These are phyloP conservation scores for Trametes villosa DNA, from an alignment of 768 basidiomycete genomes.

Conservation along the genomic window DNA sequence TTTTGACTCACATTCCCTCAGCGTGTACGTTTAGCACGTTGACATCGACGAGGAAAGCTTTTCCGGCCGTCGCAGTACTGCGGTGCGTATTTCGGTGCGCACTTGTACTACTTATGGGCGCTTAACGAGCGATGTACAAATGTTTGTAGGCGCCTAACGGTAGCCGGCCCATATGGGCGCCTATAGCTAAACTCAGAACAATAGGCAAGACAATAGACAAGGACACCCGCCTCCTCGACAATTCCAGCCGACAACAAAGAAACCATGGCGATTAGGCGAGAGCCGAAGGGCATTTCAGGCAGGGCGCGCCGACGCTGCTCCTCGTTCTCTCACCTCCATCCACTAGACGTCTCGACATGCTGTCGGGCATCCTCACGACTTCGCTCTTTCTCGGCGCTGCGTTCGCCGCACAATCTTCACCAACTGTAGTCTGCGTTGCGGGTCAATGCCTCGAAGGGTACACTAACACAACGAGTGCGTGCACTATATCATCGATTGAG, in stretches of 20 bases:
- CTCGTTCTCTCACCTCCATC: conserved; percentile 16
- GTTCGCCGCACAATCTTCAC: conserved; percentile 52
- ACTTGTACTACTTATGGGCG: neutral
- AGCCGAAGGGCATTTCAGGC: conserved; percentile 24
- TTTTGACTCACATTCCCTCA: too few relatives aligned
- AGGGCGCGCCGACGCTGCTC: conserved; percentile 2
- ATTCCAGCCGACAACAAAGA: conserved; percentile 27
- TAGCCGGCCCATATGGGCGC: conserved; percentile 6
- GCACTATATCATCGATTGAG: conserved; percentile 21
- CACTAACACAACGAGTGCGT: conserved; percentile 72
- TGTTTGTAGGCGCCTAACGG: conserved; percentile 3
- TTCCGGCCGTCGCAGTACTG: too few relatives aligned
- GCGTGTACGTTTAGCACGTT: too few relatives aligned
- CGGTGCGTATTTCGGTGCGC: too few relatives aligned
- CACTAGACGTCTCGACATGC: conserved; percentile 39
- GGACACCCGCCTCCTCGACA: conserved; percentile 6
- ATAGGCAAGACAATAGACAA: conserved; percentile 21
- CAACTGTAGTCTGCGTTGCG: conserved; percentile 79
- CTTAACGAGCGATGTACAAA: neutral
- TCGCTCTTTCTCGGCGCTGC: conserved; percentile 41
- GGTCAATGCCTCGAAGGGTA: conserved; percentile 86
- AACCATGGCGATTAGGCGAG: conserved; percentile 32
- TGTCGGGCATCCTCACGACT: conserved; percentile 43
- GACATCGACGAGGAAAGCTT: too few relatives aligned
- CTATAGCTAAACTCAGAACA: conserved; percentile 17